These are phyloP conservation scores for Sarocladiaceae sp. DNA, from an alignment of 2,329 filamentous ascomycete genomes.

Conservation along the genomic window DNA sequence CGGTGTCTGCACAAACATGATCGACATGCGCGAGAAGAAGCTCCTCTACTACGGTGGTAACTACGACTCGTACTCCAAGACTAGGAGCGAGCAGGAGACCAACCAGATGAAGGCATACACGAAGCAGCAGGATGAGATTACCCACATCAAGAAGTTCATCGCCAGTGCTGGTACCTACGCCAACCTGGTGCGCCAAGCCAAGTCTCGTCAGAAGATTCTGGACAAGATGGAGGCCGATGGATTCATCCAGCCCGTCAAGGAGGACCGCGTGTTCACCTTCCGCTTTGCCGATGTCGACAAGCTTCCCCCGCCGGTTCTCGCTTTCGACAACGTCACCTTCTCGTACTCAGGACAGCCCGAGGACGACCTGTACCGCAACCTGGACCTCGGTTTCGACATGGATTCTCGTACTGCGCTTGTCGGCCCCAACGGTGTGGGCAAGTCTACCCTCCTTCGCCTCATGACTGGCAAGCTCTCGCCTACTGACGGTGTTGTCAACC, in stretches of 20 bases:
- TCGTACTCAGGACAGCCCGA: constrained; percentile 86
- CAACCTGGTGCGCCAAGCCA: constrained; percentile 97
- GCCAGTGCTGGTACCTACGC: constrained; percentile 98
- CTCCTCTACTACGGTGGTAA: constrained; percentile 99
- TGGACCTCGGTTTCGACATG: constrained; percentile 99
- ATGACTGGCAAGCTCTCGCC: constrained; percentile 95
- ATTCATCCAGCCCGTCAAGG: constrained; percentile 84
- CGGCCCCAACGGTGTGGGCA: constrained; percentile 97
- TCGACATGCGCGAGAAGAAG: constrained; percentile 88
- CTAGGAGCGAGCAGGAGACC: constrained; percentile 83
- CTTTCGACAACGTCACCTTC: constrained; percentile 96
- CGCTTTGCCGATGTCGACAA: constrained; percentile 98
- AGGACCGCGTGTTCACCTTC: constrained; percentile 92
- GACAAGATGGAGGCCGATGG: constrained; percentile 99
- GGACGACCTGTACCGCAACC: constrained; percentile 92
- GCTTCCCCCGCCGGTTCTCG: constrained; percentile 93
- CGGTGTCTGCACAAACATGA: constrained; percentile 97
- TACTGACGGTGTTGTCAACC: constrained; percentile 72
- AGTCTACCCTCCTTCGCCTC: constrained; percentile 89
- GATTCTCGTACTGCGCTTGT: constrained; percentile 95
- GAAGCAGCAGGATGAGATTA: constrained; percentile 98
- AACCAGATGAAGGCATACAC: constrained; percentile 99
- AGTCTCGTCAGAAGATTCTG: constrained; percentile 98
- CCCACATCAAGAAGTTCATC: constrained; percentile 99
- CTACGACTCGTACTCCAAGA: constrained; percentile 98